Conservation (phyloP, 1,284 basidiomycete genomes). For the Fomes fomentarius region DNA sequence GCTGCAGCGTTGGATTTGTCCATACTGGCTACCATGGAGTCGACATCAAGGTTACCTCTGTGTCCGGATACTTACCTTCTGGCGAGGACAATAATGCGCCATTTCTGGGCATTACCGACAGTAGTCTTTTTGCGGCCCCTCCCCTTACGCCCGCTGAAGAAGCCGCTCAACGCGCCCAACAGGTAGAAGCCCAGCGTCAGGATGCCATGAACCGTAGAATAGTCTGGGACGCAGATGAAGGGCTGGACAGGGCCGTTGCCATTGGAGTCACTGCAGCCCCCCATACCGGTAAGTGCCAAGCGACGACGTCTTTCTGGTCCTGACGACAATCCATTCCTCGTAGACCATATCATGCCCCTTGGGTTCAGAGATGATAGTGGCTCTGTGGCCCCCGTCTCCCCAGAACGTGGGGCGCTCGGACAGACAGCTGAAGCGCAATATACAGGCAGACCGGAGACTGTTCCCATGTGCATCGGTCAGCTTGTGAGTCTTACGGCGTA, state of each 20-base stretch:
- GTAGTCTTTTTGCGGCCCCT: conserved; percentile 35
- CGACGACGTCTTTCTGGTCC: too few species aligned
- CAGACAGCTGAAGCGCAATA: conserved; percentile 45
- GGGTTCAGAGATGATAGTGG: conserved; percentile 38
- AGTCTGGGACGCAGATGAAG: conserved; percentile 49
- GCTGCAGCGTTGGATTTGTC: conserved; percentile 65
- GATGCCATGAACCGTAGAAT: conserved; percentile 47
- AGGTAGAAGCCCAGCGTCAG: conserved; percentile 56
- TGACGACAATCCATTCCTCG: too few species aligned
- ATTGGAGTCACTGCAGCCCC: background rate
- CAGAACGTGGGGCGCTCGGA: conserved; percentile 36
- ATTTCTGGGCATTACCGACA: conserved; percentile 53
- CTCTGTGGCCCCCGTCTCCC: conserved; percentile 30
- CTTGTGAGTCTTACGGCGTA: conserved; percentile 42
- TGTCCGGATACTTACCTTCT: conserved; percentile 73
- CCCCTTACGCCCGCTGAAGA: conserved; percentile 59
- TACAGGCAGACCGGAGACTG: conserved; percentile 51
- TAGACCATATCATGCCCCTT: conserved; percentile 29
- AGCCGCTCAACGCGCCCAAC: conserved; percentile 49
- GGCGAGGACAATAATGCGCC: conserved; percentile 59
- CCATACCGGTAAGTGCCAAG: background rate
- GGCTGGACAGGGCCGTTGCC: conserved; percentile 21
- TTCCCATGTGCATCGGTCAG: conserved; percentile 59
- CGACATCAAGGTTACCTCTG: conserved; percentile 68
- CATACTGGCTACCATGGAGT: conserved; percentile 76